Conservation (phyloP, 1,284 basidiomycete genomes). For the Marasmius oreades region DNA sequence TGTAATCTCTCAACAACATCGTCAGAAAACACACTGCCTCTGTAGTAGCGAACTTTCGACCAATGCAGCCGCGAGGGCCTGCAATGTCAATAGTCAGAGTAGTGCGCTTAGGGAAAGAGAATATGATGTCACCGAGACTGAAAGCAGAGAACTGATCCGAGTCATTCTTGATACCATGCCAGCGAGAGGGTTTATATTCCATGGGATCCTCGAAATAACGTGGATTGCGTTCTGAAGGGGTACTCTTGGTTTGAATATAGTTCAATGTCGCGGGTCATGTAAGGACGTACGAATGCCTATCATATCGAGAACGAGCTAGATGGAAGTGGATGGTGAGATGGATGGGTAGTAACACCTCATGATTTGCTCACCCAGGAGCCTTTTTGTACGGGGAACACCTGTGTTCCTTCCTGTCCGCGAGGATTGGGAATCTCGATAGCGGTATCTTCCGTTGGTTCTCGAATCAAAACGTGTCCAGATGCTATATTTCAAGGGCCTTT, state of each 20-base stretch:
- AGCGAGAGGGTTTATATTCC: slow-evolving; percentile 26
- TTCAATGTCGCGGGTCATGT: neutral
- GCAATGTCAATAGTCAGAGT: neutral
- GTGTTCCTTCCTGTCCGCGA: slow-evolving; percentile 11
- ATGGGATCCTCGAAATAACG: slow-evolving; percentile 25
- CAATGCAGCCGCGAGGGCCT: slow-evolving; percentile 18
- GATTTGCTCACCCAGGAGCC: slow-evolving; percentile 2
- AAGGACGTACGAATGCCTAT: slow-evolving; percentile 18
- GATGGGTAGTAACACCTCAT: neutral
- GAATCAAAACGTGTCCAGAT: slow-evolving; percentile 14
- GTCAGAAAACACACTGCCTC: slow-evolving; percentile 27
- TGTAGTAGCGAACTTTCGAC: slow-evolving; percentile 26
- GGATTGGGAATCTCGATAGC: slow-evolving; percentile 13
- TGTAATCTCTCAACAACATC: slow-evolving; percentile 26
- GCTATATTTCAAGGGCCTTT: slow-evolving; percentile 9
- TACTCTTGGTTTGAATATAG: neutral
- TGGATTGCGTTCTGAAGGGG: slow-evolving; percentile 22
- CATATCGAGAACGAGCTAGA: slow-evolving; percentile 16
- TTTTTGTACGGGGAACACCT: slow-evolving; percentile 1
- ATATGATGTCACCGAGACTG: slow-evolving; percentile 17
- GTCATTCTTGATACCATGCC: slow-evolving; percentile 22
- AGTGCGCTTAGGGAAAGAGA: neutral
- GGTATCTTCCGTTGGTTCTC: slow-evolving; percentile 16
- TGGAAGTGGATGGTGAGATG: neutral
- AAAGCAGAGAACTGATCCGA: slow-evolving; percentile 14